Evolutionary conservation across 139 green algal genomes (phyloP), one percentile per base, ranked within the genome.

Genomic region (Picochlorum costavermella): DNA sequence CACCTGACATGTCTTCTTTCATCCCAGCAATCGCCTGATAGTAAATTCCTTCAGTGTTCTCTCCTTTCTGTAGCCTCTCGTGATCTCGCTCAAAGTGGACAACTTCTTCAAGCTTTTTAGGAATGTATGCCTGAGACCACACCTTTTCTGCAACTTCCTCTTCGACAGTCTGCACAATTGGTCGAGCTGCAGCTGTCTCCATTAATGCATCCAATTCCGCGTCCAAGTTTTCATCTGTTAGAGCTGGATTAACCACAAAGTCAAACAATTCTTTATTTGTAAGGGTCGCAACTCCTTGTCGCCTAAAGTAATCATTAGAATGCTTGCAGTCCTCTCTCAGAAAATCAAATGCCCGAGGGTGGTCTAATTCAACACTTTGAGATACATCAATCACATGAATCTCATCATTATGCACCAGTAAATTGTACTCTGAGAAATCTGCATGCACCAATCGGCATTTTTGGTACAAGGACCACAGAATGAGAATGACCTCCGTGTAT

Each of bases 401-500:
- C 71, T 89, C 69, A 26, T 81, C 84, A 79, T 92, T 75, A 28
- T 81, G 43, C 2, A 69, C 31, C n/a, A 71, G 50, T 6, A 98
- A 90, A 81, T 98, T 98, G 82, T 97, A 97, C 77, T 98, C 94
- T 50, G 77, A 91, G 17, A 99, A 82, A 72, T 99, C 94, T 12
- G 80, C 94, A 67, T 99, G 94, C 64, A 99, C 94, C 53, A 98
- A 84, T 13, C 75, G 68, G 76, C 88, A 96, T 51, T 87, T 79
- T 65, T 95, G 84, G 67, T 94, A 97, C 83, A 97, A 75, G 25
- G 26, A 64, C 30, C 87, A 75, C 49, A 94, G 25, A 29, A 91
- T 73, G 20, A 84, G 45, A 55, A 93, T 68, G 73, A 95, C 71
- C 65, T 96, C 81, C n/a, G 68, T 73, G 74, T 89, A 96, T 0